Evolutionary conservation across 2,329 filamentous ascomycete genomes (phyloP).

Genomic region (Sphaceloma murrayae): DNA sequence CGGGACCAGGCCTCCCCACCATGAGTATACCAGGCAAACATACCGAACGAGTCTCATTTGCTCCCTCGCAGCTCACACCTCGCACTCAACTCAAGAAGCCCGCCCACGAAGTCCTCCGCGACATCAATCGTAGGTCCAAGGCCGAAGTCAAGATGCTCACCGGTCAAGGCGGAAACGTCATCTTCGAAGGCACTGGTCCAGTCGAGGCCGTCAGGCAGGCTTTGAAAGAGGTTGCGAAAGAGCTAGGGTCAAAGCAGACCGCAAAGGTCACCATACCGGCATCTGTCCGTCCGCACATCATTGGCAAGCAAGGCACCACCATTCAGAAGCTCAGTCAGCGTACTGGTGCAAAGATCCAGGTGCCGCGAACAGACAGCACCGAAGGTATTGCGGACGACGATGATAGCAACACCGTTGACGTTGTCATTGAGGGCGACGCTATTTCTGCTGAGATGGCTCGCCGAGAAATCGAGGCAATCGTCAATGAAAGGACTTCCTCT

Average conservation of each 20-base stretch:
- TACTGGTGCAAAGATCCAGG: conserved; percentile 80
- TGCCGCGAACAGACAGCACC: conserved; percentile 68
- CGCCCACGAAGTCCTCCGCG: conserved; percentile 72
- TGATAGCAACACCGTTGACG: conserved; percentile 68
- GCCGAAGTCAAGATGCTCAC: conserved; percentile 71
- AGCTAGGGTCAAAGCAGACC: conserved; percentile 72
- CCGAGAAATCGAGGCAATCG: conserved; percentile 77
- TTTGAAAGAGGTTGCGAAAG: conserved; percentile 76
- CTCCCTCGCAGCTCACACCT: conserved; percentile 66
- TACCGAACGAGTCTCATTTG: conserved; percentile 64
- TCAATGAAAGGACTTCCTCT: conserved; percentile 73
- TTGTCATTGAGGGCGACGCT: conserved; percentile 83
- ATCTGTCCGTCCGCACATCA: conserved; percentile 78
- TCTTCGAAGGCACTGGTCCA: conserved; percentile 78
- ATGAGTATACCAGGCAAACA: conserved; percentile 68
- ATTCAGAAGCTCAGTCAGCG: conserved; percentile 85
- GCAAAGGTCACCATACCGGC: conserved; percentile 72
- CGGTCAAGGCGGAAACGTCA: conserved; percentile 60
- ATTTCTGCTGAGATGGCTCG: conserved; percentile 76
- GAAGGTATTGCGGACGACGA: conserved; percentile 56
- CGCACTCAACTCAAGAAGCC: conserved; percentile 73
- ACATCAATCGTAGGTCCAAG: conserved; percentile 86
- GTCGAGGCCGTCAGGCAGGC: conserved; percentile 77
- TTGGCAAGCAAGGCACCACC: conserved; percentile 80
- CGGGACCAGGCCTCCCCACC: conserved; percentile 31